Base-by-base conservation (phyloP, 192 early-diverging fungal species). In the Funneliformis mosseae region DNA sequence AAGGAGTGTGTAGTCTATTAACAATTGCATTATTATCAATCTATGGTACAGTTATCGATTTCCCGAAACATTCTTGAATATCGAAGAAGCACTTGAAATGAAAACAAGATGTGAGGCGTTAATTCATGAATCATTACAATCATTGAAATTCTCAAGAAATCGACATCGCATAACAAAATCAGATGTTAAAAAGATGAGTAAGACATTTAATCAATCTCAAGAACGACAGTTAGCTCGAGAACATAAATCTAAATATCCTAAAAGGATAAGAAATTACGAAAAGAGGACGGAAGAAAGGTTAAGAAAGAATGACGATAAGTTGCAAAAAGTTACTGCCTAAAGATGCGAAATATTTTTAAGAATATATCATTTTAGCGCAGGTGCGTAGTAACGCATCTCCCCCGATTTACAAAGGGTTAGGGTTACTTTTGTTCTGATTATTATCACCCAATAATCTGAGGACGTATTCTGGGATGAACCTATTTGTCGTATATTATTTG, bases 51-150 rank as follows among this genome's bases (percentile, higher is more conserved):
- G 91, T 64, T 77, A 88, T 45, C 87, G 92, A 33, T 95, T 91
- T 80, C 84, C 92, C 5, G 85, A 89, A 23, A 81, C 80, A 1
- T 95, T 93, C 71, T 82, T 83, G 8, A 82, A 87, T n/a, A 41
- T 66, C n/a, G 88, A 90, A 0, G 79, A 81, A 28, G 87, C 92
- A 7, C 25, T 72, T 11, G 66, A 83, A 42, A 50, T 89, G 55
- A 95, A 95, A 83, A 67, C 46, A 8, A 59, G 59, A 8, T 81
- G 82, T 64, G 85, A 87, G 62, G 7, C 10, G 18, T 46, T 81
- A 27, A 87, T 87, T 55, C 84, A 84, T 45, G 50, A 84, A 41
- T 48, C 66, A 18, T 50, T 85, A 39, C 67, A 69, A 69, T 39
- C 67, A 39, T 12, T 69, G 28, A 28, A 33, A 27, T 69, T 69